Evolutionary conservation across 164 flowering plant species (phyloP).

Genomic region (Sextonia rubra): DNA sequence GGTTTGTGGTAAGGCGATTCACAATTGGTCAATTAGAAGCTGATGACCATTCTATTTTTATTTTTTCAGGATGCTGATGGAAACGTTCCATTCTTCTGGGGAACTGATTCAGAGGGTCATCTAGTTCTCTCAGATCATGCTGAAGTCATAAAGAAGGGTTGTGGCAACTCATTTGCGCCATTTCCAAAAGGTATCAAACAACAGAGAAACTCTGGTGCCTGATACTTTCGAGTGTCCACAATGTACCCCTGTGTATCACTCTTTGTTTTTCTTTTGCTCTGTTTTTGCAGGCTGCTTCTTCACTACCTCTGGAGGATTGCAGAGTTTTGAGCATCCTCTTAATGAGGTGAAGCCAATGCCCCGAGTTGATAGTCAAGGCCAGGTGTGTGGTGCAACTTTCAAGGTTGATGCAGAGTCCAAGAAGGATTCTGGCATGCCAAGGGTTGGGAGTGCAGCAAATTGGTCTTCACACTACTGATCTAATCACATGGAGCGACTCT

Average conservation of each 20-base stretch:
- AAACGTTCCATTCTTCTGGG: slow-evolving; percentile 91
- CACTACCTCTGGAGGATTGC: slow-evolving; percentile 75
- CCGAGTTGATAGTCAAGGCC: slow-evolving; percentile 89
- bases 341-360: slow-evolving; percentile 68
- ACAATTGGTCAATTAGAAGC: too few relatives aligned
- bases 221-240: neutral
- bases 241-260: neutral
- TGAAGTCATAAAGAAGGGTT: slow-evolving; percentile 62
- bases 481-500: neutral
- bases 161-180: slow-evolving; percentile 93
- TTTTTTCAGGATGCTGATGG: slow-evolving; percentile 81
- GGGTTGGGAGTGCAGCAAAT: slow-evolving; percentile 93
- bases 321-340: slow-evolving; percentile 81
- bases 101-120: slow-evolving; percentile 73
- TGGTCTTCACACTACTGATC: slow-evolving; percentile 74
- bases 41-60: neutral
- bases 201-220: neutral
- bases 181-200: slow-evolving; percentile 84
- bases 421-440: slow-evolving; percentile 70
- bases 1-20: neutral
- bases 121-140: slow-evolving; percentile 71
- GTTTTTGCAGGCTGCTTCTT: slow-evolving; percentile 71
- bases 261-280: neutral
- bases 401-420: slow-evolving; percentile 70
- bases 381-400: slow-evolving; percentile 82